Conservation (phyloP, 352 stramenopile species). For the Phytopythium aichiense region DNA sequence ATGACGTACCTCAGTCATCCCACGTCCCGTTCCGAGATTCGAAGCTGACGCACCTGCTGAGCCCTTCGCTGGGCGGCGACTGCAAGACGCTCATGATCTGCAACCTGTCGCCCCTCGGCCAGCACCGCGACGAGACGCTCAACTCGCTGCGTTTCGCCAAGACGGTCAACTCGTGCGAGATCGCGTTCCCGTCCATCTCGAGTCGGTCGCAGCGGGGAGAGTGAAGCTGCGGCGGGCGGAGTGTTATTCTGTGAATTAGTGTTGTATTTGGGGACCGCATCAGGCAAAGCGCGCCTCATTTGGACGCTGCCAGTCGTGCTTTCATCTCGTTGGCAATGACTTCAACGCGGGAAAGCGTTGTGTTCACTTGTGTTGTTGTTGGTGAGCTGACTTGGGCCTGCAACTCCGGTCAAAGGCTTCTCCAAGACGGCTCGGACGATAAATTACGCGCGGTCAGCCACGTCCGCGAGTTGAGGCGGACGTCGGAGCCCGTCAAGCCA, state of each 20-base stretch:
- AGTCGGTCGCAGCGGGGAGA: slow-evolving; percentile 18
- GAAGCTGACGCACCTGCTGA: slow-evolving; percentile 86
- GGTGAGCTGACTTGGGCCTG: not conserved
- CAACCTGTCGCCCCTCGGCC: slow-evolving; percentile 73
- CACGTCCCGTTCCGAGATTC: slow-evolving; percentile 89
- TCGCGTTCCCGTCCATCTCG: slow-evolving; percentile 55
- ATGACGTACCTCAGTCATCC: slow-evolving; percentile 25
- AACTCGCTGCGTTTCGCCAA: slow-evolving; percentile 88
- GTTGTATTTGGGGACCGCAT: not conserved
- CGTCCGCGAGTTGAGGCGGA: not conserved
- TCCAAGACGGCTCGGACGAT: not conserved
- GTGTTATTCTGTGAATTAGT: not conserved
- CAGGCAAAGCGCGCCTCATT: not conserved
- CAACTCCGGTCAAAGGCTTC: not conserved
- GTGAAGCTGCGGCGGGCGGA: not conserved
- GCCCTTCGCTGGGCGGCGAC: slow-evolving; percentile 78
- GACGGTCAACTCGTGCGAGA: slow-evolving; percentile 87
- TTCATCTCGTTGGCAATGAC: not conserved
- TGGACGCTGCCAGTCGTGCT: not conserved
- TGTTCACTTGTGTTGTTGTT: not conserved
- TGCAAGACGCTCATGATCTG: slow-evolving; percentile 92
- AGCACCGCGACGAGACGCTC: slow-evolving; percentile 79
- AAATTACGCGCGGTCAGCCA: slow-evolving; percentile 5
- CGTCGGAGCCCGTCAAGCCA: not conserved
- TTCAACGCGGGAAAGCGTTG: not conserved